Base-by-base conservation (phyloP, 352 stramenopile species). In the Phytophthora cryptogea region DNA sequence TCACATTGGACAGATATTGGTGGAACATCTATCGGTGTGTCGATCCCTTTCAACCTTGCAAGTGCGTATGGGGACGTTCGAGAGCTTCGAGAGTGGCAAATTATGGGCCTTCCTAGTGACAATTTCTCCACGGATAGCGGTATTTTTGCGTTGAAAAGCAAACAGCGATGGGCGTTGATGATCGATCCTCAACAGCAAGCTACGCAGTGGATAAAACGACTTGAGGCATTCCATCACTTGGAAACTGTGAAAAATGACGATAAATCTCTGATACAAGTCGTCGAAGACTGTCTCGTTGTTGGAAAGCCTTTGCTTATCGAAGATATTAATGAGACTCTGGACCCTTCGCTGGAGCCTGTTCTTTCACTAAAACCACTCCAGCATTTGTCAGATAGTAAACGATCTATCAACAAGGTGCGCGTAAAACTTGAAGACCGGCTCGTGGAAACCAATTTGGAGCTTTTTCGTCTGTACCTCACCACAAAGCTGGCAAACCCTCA, bases 161-260 rank as follows among this genome's bases (percentile, higher is more conserved):
- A 70, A 17, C 86, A 88, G n/a, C 81, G 90, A 9, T 98, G 92
- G 92, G 80, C 93, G 14, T 73, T 98, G 13, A 86, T 98, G 68
- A 98, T 98, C 56, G 94, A 98, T 56, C 93, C 94, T 2, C 93
- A 98, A 63, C 87, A 95, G 13, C 93, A 98, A 72, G 93, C 90
- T 2, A 96, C 87, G 37, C 79, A 90, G 35, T 98, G 93, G 93
- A 88, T 98, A 14, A 90, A 94, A 32, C 90, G 88, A 4, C 72
- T 97, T 39, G 93, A 98, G 54, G 42, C 63, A 2, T 36, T 20
- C 7, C 71, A 88, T 47, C 54, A 70, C 0, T 59, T 98, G 2
- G 80, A 96, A 51, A 76, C 76, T 7, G 70, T 91, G 20, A 95
- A 97, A 66, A 70, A 63, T 20, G 74, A 75, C 17, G 78, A 88